phyloP scores from a whole-genome alignment of 2,329 filamentous ascomycete species.

The Hymenoscyphus fructigenus region DNA sequence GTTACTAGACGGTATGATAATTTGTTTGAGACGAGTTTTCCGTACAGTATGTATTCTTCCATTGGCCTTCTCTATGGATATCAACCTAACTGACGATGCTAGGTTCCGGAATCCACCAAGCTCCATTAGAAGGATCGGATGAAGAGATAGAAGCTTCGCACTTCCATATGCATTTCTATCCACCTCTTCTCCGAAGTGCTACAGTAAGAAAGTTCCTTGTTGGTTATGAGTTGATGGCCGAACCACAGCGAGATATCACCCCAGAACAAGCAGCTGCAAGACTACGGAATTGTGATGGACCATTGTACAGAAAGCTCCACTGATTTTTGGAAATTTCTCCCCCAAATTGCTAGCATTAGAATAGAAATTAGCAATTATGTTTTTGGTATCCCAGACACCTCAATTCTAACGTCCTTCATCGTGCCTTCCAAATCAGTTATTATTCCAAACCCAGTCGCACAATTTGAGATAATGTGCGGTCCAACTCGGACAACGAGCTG shows the following conservation, averaged over 20 bases:
- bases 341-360: constrained; percentile 10
- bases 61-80: background rate
- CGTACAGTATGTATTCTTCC: constrained; percentile 67
- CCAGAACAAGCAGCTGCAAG: constrained; percentile 88
- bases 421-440: background rate
- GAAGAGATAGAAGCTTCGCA: constrained; percentile 87
- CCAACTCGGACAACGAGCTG: too few species aligned
- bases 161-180: constrained; percentile 97
- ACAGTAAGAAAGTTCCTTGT: constrained; percentile 96
- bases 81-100: constrained; percentile 9
- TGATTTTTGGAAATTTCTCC: constrained; percentile 6
- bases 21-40: constrained; percentile 93
- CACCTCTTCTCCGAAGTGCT: constrained; percentile 85
- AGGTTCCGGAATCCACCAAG: constrained; percentile 94
- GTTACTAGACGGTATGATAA: constrained; percentile 93
- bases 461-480: too few species aligned
- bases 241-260: constrained; percentile 97
- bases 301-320: constrained; percentile 71
- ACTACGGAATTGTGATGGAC: constrained; percentile 72
- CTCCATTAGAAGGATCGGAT: constrained; percentile 75
- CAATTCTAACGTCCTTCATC: background rate
- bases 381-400: background rate
- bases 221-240: constrained; percentile 93
- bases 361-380: constrained; percentile 11
- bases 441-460: too few species aligned